Percentiles rank a stretch among this genome's conserved stretches.
Evolutionary conservation across 2,329 filamentous ascomycete species (phyloP).

Genomic region (Pestalotiopsis sp.): DNA sequence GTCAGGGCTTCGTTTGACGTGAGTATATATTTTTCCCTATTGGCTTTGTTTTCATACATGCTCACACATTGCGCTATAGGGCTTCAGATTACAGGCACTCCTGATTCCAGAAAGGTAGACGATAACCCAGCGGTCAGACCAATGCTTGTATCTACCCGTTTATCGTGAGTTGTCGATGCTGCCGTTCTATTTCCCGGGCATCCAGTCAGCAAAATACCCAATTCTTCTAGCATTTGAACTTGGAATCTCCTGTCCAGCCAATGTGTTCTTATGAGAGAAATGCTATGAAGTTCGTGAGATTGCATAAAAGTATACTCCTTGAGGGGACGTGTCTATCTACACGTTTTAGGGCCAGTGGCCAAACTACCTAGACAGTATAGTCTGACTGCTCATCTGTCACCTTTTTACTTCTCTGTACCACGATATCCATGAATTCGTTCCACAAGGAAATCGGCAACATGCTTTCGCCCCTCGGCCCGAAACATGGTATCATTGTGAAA

Average conservation of each 20-base stretch:
- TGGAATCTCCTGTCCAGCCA: no score
- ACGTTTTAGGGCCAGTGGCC: background rate
- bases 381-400: background rate
- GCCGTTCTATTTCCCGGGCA: background rate
- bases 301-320: background rate
- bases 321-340: background rate
- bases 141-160: background rate
- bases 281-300: background rate
- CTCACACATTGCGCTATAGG: background rate
- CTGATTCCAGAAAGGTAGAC: conserved; percentile 7
- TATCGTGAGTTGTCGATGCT: background rate
- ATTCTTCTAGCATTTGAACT: no score
- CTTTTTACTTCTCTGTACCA: background rate
- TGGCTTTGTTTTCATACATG: background rate
- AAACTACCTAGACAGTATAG: background rate
- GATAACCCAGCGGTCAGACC: background rate
- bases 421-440: conserved; percentile 1
- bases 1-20: conserved; percentile 28
- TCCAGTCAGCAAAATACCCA: background rate
- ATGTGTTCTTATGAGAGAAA: background rate
- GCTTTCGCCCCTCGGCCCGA: conserved; percentile 44
- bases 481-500: conserved; percentile 62
- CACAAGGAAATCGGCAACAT: conserved; percentile 47
- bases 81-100: conserved; percentile 17
- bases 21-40: conserved; percentile 14